phyloP scores from a whole-genome alignment of 2,329 filamentous ascomycete genomes.

The Calonectria montana region DNA sequence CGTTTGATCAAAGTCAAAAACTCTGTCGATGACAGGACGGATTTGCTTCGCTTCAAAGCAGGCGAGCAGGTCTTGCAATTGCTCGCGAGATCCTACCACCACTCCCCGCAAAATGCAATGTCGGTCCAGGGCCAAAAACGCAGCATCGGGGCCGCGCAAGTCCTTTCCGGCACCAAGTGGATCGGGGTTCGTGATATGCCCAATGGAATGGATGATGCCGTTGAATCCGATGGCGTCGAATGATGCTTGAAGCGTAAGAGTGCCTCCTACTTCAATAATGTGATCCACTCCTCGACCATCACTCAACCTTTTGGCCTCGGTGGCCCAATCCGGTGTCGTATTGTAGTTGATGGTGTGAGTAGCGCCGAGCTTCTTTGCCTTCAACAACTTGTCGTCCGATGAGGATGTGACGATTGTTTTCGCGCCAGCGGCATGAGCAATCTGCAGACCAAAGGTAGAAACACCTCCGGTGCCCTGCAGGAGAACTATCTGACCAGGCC shows the following conservation, averaged over 20 bases:
- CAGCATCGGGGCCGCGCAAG: slow-evolving; percentile 18
- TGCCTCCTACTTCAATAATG: slow-evolving; percentile 21
- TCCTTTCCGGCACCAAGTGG: slow-evolving; percentile 20
- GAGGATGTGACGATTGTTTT: slow-evolving; percentile 40
- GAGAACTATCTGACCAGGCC: slow-evolving; percentile 53
- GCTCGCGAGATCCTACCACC: slow-evolving; percentile 28
- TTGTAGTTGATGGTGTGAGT: slow-evolving; percentile 27
- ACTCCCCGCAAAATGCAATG: slow-evolving; percentile 25
- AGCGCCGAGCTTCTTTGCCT: slow-evolving; percentile 25
- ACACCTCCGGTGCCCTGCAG: slow-evolving; percentile 48
- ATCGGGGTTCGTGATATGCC: slow-evolving; percentile 23
- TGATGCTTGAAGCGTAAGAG: slow-evolving; percentile 22
- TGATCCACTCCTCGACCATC: slow-evolving; percentile 25
- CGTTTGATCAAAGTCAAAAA: neutral
- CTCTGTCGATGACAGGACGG: slow-evolving; percentile 1
- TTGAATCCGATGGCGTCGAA: slow-evolving; percentile 24
- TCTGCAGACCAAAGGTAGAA: slow-evolving; percentile 24
- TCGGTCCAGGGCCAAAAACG: slow-evolving; percentile 23
- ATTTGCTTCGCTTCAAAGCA: slow-evolving; percentile 26
- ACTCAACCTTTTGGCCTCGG: slow-evolving; percentile 24
- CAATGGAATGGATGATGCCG: slow-evolving; percentile 14
- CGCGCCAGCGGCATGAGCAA: slow-evolving; percentile 23
- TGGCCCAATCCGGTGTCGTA: slow-evolving; percentile 23
- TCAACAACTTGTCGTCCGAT: slow-evolving; percentile 29
- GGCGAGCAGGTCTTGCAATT: slow-evolving; percentile 26